Evolutionary conservation across 345 rosid species (phyloP).

Genomic region (Aegle marmelos): DNA sequence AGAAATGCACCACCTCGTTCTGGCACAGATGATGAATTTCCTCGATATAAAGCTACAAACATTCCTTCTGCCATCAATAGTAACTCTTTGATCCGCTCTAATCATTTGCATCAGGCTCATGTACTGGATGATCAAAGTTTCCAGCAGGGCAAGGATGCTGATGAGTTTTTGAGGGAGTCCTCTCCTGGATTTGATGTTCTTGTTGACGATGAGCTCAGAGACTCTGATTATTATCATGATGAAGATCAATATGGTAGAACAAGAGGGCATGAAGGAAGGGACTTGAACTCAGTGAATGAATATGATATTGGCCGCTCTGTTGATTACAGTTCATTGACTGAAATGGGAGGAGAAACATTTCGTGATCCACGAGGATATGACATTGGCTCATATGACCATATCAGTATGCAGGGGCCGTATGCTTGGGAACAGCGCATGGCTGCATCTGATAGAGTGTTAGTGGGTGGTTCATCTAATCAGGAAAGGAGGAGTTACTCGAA

Average conservation of each 20-base stretch:
- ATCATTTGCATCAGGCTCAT: constrained; percentile 41
- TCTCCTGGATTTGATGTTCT: constrained; percentile 98
- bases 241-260: constrained; percentile 66
- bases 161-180: constrained; percentile 73
- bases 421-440: constrained; percentile 55
- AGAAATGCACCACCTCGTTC: constrained; percentile 30
- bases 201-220: constrained; percentile 76
- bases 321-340: constrained; percentile 45
- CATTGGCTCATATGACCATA: constrained; percentile 33
- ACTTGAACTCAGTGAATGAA: constrained; percentile 46
- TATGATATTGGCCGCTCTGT: constrained; percentile 44
- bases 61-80: constrained; percentile 37
- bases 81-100: constrained; percentile 30
- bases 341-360: constrained; percentile 43
- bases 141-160: constrained; percentile 60
- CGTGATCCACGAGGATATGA: constrained; percentile 45
- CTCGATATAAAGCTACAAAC: constrained; percentile 31
- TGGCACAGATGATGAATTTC: constrained; percentile 37
- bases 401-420: constrained; percentile 42
- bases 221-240: constrained; percentile 62
- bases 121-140: constrained; percentile 49
- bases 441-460: constrained; percentile 47
- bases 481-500: constrained; percentile 50
- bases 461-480: constrained; percentile 38
- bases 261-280: constrained; percentile 55